Percentiles rank a stretch among this genome's conserved stretches.
phyloP scores from a whole-genome alignment of 257 asterid genomes.

The Knoxia roxburghii region DNA sequence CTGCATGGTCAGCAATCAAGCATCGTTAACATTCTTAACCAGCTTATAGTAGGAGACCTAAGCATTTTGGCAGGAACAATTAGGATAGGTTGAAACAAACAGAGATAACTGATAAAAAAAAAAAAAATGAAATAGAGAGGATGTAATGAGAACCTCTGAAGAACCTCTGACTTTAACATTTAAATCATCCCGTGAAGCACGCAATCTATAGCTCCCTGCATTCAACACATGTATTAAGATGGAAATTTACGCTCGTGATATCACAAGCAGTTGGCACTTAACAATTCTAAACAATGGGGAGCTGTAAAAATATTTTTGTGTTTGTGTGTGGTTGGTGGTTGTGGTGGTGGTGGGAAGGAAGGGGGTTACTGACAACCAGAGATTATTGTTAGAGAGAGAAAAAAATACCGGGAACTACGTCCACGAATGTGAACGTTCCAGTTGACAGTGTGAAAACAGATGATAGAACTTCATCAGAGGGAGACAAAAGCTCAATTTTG shows the following conservation, averaged over 20 bases:
- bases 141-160: slow-evolving; percentile 50
- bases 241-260: not conserved
- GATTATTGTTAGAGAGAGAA: not conserved
- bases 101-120: not conserved
- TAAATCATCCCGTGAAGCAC: slow-evolving; percentile 73
- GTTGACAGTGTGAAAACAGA: slow-evolving; percentile 63
- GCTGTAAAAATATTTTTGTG: too few species aligned
- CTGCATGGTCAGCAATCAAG: slow-evolving; percentile 42
- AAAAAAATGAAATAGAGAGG: not conserved
- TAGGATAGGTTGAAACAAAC: not conserved
- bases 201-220: slow-evolving; percentile 69
- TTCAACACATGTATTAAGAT: slow-evolving; percentile 21
- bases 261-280: not conserved
- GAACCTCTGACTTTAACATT: slow-evolving; percentile 68
- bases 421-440: slow-evolving; percentile 68
- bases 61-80: not conserved
- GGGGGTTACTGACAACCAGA: too few species aligned
- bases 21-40: slow-evolving; percentile 6
- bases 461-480: slow-evolving; percentile 59
- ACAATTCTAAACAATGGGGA: not conserved
- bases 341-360: too few species aligned
- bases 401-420: slow-evolving; percentile 63
- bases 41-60: not conserved
- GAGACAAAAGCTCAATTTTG: slow-evolving; percentile 68
- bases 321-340: too few species aligned